Conservation (phyloP, 2,329 filamentous ascomycete genomes). For the Pseudogymnoascus sp. region DNA sequence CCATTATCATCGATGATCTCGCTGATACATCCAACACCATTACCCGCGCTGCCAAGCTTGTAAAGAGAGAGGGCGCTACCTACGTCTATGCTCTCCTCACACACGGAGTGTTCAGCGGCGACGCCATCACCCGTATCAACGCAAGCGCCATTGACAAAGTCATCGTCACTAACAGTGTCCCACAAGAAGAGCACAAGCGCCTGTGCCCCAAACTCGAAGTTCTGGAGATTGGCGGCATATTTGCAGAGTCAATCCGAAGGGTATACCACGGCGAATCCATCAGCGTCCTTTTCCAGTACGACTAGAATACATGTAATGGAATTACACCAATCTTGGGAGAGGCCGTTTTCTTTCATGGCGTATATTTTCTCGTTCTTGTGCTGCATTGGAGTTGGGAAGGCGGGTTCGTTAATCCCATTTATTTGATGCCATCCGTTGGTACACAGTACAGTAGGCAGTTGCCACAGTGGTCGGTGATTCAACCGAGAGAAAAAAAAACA, state of each 20-base stretch:
- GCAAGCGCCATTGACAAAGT: constrained; percentile 88
- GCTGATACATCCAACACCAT: constrained; percentile 96
- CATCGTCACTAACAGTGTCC: constrained; percentile 89
- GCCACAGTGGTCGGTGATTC: not conserved
- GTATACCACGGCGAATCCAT: constrained; percentile 98
- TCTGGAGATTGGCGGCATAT: constrained; percentile 81
- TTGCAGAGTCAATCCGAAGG: constrained; percentile 88
- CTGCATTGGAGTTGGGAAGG: constrained; percentile 7
- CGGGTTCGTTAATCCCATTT: constrained; percentile 5
- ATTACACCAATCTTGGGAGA: constrained; percentile 7
- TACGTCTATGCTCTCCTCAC: constrained; percentile 87
- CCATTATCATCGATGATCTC: constrained; percentile 89
- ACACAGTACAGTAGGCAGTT: not conserved
- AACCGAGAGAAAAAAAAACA: not conserved
- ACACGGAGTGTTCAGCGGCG: constrained; percentile 89
- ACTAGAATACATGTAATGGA: constrained; percentile 36
- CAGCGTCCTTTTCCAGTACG: constrained; percentile 85
- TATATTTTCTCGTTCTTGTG: constrained; percentile 2
- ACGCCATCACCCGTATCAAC: constrained; percentile 90
- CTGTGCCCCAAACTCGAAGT: constrained; percentile 84
- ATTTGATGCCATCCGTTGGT: not conserved
- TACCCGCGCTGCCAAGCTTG: constrained; percentile 87
- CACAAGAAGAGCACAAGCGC: constrained; percentile 70
- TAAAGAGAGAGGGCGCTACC: constrained; percentile 91
- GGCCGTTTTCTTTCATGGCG: constrained; percentile 9